Conservation (phyloP, 1,139 yeast genomes). For the Saccharomyces hybrid region DNA sequence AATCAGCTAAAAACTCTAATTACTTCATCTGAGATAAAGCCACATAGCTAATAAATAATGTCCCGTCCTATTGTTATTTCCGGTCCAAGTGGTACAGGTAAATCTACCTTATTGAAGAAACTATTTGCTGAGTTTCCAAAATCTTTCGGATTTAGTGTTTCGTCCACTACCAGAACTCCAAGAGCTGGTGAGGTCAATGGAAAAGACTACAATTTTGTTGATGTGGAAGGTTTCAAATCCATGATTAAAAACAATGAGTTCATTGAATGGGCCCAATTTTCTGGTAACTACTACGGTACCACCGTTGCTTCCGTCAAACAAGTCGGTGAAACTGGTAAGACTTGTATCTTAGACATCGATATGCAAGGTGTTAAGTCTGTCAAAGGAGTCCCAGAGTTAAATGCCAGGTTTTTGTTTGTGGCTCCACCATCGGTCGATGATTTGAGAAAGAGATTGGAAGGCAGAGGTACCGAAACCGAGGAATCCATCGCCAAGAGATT, state of each 20-base stretch:
- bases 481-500: slow-evolving; percentile 80
- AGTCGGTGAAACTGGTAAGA: slow-evolving; percentile 48
- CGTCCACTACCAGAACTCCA: slow-evolving; percentile 89
- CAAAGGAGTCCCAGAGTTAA: slow-evolving; percentile 60
- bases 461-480: slow-evolving; percentile 90
- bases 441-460: slow-evolving; percentile 62
- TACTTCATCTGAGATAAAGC: too few species aligned
- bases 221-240: slow-evolving; percentile 69
- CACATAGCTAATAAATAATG: slow-evolving; percentile 11
- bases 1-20: too few species aligned
- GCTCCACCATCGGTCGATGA: slow-evolving; percentile 89
- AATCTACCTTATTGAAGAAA: slow-evolving; percentile 85
- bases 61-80: slow-evolving; percentile 85
- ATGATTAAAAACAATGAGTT: slow-evolving; percentile 69
- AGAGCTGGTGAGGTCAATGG: slow-evolving; percentile 89
- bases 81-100: slow-evolving; percentile 97
- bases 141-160: slow-evolving; percentile 86
- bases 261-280: slow-evolving; percentile 96
- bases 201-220: slow-evolving; percentile 77
- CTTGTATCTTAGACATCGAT: slow-evolving; percentile 91
- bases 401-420: slow-evolving; percentile 78
- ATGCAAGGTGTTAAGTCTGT: slow-evolving; percentile 97
- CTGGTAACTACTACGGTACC: slow-evolving; percentile 97
- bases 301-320: slow-evolving; percentile 71
- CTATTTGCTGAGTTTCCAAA: slow-evolving; percentile 85